phyloP scores from a whole-genome alignment of 805 yeast species.

The Yamadazyma endophytica region DNA sequence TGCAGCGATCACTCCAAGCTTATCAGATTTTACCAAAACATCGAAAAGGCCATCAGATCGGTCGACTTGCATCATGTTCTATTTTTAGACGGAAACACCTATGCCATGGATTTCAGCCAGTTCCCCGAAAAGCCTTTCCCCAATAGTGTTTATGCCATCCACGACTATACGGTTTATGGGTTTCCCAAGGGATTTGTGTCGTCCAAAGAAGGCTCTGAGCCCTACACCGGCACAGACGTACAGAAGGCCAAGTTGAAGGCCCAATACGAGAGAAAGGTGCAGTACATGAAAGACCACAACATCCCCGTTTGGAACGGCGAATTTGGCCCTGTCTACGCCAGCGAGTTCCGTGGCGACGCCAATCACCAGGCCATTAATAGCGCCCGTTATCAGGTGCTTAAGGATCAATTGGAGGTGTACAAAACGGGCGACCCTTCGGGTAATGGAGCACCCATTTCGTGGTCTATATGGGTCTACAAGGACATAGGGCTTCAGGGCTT shows the following conservation, averaged over 20 bases:
- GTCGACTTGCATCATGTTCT: conserved; percentile 45
- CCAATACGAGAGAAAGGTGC: conserved; percentile 38
- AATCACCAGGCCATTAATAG: conserved; percentile 31
- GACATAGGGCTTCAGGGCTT: conserved; percentile 49
- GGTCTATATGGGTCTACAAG: conserved; percentile 51
- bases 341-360: conserved; percentile 35
- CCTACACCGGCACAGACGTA: conserved; percentile 28
- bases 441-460: conserved; percentile 36
- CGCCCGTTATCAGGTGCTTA: conserved; percentile 34
- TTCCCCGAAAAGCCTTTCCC: conserved; percentile 39
- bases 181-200: conserved; percentile 31
- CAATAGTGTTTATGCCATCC: conserved; percentile 45
- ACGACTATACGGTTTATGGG: conserved; percentile 41
- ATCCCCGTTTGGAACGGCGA: conserved; percentile 53
- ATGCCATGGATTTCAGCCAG: conserved; percentile 43
- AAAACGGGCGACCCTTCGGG: conserved; percentile 43
- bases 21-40: conserved; percentile 29
- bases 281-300: conserved; percentile 29
- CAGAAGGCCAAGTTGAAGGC: conserved; percentile 27
- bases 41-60: conserved; percentile 33
- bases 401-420: conserved; percentile 41
- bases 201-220: conserved; percentile 9
- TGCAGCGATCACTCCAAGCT: conserved; percentile 35
- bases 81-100: conserved; percentile 46
- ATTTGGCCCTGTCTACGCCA: conserved; percentile 46